Evolutionary conservation across 2,329 filamentous ascomycete species (phyloP), one percentile per base, ranked within the genome.

Genomic region (Trichophaea hybrida): DNA sequence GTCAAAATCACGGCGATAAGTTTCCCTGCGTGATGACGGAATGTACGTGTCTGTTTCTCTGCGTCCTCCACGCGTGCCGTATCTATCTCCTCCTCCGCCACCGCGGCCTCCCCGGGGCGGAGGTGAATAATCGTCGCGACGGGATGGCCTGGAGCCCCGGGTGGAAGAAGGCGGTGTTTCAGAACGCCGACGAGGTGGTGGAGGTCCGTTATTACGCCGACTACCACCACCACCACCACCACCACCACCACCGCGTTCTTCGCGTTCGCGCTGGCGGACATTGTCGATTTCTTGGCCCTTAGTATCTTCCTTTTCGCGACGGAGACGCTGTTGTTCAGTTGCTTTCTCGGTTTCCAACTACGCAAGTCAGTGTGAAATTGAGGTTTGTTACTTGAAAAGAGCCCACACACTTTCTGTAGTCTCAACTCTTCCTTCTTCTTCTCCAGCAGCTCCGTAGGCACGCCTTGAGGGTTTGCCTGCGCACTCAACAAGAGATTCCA

Each of bases 391-490:
- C 24, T 24, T 24, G 24, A 24, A 3, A 24, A 6, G 13, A 35
- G n/a, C 34, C 59, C 4, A 17, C 70, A 37, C 72, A 94, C 91
- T 84, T 94, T 94, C 73, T 96, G 89, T 73, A 96, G 88, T 63
- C 93, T 88, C 52, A 98, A 76, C 73, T 98, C 93, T 49, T 87
- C 75, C 74, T 97, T 98, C 77, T 98, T 98, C 0, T 91, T 90
- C 71, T 98, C 93, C 2, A 98, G 75, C 46, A 98, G 77, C 73
- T 96, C 90, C 72, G 94, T 91, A 0, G 93, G 91, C 10, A 98
- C 89, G 58, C 93, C 93, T 70, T 93, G 86, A 0, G 88, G 83
- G 71, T 84, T 95, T 44, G 80, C 77, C 72, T 98, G 93, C 7
- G 89, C 93, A 72, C 90, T 96, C 50, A 98, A 75, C 68, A 91